Conservation (phyloP, 1,284 basidiomycete species). For the Schizophyllum amplum region DNA sequence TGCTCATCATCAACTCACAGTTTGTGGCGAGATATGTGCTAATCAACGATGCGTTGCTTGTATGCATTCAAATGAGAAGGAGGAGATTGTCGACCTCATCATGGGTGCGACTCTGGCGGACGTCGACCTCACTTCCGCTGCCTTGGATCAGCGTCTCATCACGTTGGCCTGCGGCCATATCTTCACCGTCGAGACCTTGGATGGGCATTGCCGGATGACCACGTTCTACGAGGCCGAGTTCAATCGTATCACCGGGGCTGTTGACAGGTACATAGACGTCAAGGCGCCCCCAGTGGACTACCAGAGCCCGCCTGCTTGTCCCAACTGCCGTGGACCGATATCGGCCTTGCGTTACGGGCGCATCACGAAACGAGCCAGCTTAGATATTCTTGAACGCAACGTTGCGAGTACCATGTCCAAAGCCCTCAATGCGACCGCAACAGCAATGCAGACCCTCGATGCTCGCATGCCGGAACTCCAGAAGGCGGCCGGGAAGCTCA, state of each 20-base stretch:
- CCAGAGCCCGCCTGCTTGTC: slow-evolving; percentile 38
- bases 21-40: slow-evolving; percentile 61
- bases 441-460: slow-evolving; percentile 26
- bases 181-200: slow-evolving; percentile 68
- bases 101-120: slow-evolving; percentile 45
- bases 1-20: slow-evolving; percentile 23
- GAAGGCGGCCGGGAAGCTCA: slow-evolving; percentile 9
- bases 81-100: slow-evolving; percentile 45
- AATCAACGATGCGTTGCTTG: slow-evolving; percentile 51
- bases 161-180: slow-evolving; percentile 57
- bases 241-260: slow-evolving; percentile 27
- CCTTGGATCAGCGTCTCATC: slow-evolving; percentile 47
- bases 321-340: slow-evolving; percentile 45
- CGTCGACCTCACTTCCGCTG: slow-evolving; percentile 31
- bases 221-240: slow-evolving; percentile 40
- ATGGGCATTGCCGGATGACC: slow-evolving; percentile 45
- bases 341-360: slow-evolving; percentile 51
- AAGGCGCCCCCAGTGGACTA: background rate
- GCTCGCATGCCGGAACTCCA: slow-evolving; percentile 20
- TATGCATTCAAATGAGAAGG: slow-evolving; percentile 28
- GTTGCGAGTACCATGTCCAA: slow-evolving; percentile 39
- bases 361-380: slow-evolving; percentile 48
- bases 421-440: slow-evolving; percentile 15
- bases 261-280: slow-evolving; percentile 12
- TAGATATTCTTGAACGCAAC: slow-evolving; percentile 60